Percentiles rank a stretch among this genome's conserved stretches.
phyloP scores from a whole-genome alignment of 2,329 filamentous ascomycete species.

The Ceratocystis cubensis region DNA sequence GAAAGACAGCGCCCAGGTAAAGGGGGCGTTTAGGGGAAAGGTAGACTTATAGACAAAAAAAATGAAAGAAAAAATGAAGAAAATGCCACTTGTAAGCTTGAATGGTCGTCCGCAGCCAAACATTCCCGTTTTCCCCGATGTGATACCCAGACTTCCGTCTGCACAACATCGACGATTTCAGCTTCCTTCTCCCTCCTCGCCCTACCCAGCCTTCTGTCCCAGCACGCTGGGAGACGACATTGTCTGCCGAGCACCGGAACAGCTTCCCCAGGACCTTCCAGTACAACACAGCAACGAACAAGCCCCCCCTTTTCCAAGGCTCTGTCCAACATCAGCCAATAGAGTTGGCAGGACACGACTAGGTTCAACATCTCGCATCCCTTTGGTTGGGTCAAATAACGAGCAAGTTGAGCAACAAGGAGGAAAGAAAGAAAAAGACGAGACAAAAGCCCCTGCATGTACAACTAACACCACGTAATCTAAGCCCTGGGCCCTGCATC shows the following conservation, averaged over 20 bases:
- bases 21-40: background rate
- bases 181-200: background rate
- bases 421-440: background rate
- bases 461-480: background rate
- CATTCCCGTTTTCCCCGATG: background rate
- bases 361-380: background rate
- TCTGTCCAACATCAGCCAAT: background rate
- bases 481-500: constrained; percentile 1
- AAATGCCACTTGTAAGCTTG: background rate
- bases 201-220: background rate
- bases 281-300: background rate
- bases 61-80: background rate
- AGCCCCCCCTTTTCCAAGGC: background rate
- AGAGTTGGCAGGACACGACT: background rate
- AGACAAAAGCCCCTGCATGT: constrained; percentile 1
- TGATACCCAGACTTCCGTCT: background rate
- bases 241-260: constrained; percentile 2
- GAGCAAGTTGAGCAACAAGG: background rate
- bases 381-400: constrained; percentile 1
- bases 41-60: background rate
- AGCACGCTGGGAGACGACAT: background rate
- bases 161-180: background rate
- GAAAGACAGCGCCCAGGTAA: background rate
- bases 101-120: too few species aligned
- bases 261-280: background rate